phyloP scores from a whole-genome alignment of 148 eudicot species.

The Cornus controversa region DNA sequence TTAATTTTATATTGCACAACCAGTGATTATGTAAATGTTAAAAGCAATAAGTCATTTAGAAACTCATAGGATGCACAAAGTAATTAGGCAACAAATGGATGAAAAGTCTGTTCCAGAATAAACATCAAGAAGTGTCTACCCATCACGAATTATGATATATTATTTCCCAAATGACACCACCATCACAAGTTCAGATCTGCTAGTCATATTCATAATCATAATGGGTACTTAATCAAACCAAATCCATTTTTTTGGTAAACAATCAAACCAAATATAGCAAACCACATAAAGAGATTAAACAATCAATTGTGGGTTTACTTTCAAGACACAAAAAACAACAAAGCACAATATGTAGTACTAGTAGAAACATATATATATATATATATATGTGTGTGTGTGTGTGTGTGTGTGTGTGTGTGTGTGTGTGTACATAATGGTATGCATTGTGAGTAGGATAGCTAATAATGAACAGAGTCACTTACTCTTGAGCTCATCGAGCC shows the following conservation, averaged over 20 bases:
- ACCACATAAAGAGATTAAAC: background rate
- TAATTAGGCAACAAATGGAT: background rate
- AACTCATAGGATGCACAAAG: no score
- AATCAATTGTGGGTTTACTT: background rate
- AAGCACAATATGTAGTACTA: background rate
- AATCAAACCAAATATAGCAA: background rate
- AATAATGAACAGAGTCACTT: background rate
- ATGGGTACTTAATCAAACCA: background rate
- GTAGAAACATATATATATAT: background rate
- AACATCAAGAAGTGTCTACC: no score
- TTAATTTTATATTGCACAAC: background rate
- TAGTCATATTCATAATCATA: background rate
- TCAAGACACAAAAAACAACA: background rate
- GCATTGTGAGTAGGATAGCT: background rate
- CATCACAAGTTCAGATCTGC: background rate
- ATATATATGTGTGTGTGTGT: no score
- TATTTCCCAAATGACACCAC: background rate
- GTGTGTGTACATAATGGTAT: no score
- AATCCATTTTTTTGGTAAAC: background rate
- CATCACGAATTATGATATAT: no score
- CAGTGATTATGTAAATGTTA: no score
- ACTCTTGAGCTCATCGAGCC: slow-evolving; percentile 2
- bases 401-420: no score
- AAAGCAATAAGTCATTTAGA: background rate
- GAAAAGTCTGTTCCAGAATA: no score